Evolutionary conservation across 306 rosid species (phyloP).

Genomic region (Pterocarpus macrocarpus): DNA sequence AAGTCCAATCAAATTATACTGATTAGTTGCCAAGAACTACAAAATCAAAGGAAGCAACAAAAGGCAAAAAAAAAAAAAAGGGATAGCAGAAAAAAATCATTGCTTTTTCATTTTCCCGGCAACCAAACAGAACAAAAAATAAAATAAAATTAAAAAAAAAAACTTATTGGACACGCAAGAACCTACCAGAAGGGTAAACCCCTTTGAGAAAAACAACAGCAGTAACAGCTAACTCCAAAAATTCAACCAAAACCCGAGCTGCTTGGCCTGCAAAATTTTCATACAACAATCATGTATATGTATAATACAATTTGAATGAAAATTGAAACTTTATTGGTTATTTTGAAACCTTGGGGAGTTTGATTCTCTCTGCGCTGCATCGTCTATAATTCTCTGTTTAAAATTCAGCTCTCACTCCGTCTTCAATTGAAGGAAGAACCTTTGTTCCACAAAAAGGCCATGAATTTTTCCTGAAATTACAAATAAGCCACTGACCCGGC

Average conservation of each 20-base stretch:
- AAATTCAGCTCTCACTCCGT: too few relatives aligned
- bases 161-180: slow-evolving; percentile 23
- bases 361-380: slow-evolving; percentile 74
- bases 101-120: slow-evolving; percentile 23
- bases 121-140: slow-evolving; percentile 36
- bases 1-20: neutral
- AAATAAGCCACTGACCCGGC: slow-evolving; percentile 4
- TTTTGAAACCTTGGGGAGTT: slow-evolving; percentile 65
- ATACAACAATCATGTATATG: neutral
- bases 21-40: neutral
- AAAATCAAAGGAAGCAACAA: neutral
- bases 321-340: neutral
- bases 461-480: neutral
- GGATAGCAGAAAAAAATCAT: neutral
- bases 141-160: neutral
- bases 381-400: neutral
- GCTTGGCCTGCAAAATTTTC: slow-evolving; percentile 61
- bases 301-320: neutral
- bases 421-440: neutral
- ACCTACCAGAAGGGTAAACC: slow-evolving; percentile 82
- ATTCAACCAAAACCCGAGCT: slow-evolving; percentile 75
- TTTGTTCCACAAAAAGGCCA: neutral
- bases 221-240: slow-evolving; percentile 84
- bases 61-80: too few relatives aligned
- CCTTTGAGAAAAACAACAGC: slow-evolving; percentile 83